Evolutionary conservation across 1,139 yeast species (phyloP), one percentile per base, ranked within the genome.

Genomic region (Candida sojae): DNA sequence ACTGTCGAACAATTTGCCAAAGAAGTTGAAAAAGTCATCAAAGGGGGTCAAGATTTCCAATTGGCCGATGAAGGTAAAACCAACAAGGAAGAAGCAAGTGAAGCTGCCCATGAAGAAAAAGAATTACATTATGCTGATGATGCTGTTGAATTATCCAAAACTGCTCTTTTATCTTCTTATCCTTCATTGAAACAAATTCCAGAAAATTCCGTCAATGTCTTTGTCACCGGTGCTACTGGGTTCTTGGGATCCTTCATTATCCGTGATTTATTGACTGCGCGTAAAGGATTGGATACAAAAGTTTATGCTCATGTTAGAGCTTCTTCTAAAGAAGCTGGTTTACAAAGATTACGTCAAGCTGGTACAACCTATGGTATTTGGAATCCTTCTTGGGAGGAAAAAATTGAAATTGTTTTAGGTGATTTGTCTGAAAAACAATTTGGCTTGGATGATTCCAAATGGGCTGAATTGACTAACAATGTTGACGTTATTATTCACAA

Each of bases 201-300:
- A 47, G 48, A 58, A 11, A 61, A 77, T 4, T 55, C 72, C 6
- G 62, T 87, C 43, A 86, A 83, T 54, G 88, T 91, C 1, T 90
- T 95, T 59, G 82, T 95, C 40, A 95, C 99, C 25, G 99, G 99
- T 63, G 90, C 86, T 33, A 95, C 99, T 35, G 99, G 99, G 2
- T 95, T 93, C 80, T 73, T 95, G 56, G 99, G 99, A 31, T 84
- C 97, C 1, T 93, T 87, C 62, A 84, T 93, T 48, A 68, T 92
- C 44, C 79, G 88, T 41, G 96, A 93, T 59, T 69, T 93, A 45
- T 71, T 92, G 57, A 77, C 77, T 44, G 64, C 77, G 34, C 69
- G 77, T 49, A 56, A 60, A 4, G 61, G 66, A 13, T 63, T 71
- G 32, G 66, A 77, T 36, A 74, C 86, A 56, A 84, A 80, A 56